Percentiles rank a stretch among this genome's conserved stretches.
These are phyloP conservation scores for Physcomitrellopsis africana DNA, from an alignment of 225 moss, liverwort and hornwort species.

Conservation along the genomic window DNA sequence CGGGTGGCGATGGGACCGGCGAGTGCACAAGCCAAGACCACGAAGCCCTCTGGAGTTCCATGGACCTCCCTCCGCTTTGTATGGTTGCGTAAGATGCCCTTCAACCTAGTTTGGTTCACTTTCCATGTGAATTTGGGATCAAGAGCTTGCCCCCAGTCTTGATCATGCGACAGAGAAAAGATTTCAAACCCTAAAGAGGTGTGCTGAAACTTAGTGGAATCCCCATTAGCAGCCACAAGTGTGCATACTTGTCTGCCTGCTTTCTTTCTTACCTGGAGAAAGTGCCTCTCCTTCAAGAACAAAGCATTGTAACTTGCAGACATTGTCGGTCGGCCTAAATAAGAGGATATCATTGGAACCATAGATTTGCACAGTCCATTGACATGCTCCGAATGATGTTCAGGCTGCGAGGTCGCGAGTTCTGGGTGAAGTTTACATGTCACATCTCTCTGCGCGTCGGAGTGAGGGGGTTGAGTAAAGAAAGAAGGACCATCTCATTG, in stretches of 20 bases:
- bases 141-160: conserved; percentile 29
- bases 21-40: conserved; percentile 40
- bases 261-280: not conserved
- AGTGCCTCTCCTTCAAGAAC: conserved; percentile 20
- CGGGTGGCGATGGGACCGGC: conserved; percentile 18
- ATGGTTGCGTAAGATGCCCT: conserved; percentile 25
- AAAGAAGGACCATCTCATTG: not conserved
- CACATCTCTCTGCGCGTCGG: too few relatives aligned
- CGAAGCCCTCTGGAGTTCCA: conserved; percentile 43
- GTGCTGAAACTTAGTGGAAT: not conserved
- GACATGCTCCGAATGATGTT: not conserved
- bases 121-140: conserved; percentile 32
- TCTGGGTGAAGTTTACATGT: too few relatives aligned
- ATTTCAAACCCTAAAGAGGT: conserved; percentile 27
- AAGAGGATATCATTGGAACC: conserved; percentile 29
- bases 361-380: conserved; percentile 4
- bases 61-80: conserved; percentile 38
- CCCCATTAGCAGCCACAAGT: not conserved
- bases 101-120: conserved; percentile 23
- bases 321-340: conserved; percentile 32
- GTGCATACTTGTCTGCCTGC: not conserved
- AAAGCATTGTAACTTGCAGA: conserved; percentile 19
- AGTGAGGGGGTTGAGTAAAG: too few relatives aligned
- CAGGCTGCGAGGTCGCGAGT: too few relatives aligned
- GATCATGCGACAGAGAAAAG: not conserved